These are phyloP conservation scores for Magnaporthales sp. DNA, from an alignment of 2,329 filamentous ascomycete species.

Conservation along the genomic window DNA sequence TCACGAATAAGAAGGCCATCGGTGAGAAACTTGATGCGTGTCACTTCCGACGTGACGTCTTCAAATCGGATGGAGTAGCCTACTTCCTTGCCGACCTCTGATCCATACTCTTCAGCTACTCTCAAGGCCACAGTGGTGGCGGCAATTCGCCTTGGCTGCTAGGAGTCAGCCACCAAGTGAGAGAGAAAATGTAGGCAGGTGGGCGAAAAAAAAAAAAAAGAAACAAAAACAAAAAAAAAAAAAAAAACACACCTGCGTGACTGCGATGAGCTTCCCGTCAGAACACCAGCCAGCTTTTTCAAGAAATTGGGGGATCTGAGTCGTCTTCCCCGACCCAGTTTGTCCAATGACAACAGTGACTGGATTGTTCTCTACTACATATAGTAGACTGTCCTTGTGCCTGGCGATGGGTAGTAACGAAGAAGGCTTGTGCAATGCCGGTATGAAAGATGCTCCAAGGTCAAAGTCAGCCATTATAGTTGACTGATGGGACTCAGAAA, in stretches of 20 bases:
- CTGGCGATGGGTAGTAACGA: conserved; percentile 79
- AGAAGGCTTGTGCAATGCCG: conserved; percentile 77
- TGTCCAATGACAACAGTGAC: conserved; percentile 89
- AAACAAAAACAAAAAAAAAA: background rate
- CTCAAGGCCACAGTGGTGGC: conserved; percentile 82
- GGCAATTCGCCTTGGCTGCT: conserved; percentile 76
- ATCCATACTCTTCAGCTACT: conserved; percentile 83
- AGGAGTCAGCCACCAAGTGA: background rate
- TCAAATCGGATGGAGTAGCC: conserved; percentile 92
- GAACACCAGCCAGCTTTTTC: conserved; percentile 83
- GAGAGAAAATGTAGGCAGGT: background rate
- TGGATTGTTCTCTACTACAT: conserved; percentile 74
- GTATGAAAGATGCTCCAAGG: conserved; percentile 55
- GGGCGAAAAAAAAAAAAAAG: background rate
- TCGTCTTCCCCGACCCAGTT: conserved; percentile 92
- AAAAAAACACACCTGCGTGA: conserved; percentile 68
- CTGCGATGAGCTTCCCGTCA: conserved; percentile 72
- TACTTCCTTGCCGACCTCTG: conserved; percentile 79
- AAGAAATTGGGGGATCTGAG: conserved; percentile 88
- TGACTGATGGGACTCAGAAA: background rate
- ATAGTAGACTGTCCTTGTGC: conserved; percentile 71
- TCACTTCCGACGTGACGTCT: conserved; percentile 77
- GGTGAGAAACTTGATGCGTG: conserved; percentile 89
- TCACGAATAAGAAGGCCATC: conserved; percentile 88
- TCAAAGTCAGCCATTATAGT: conserved; percentile 46